Base-by-base conservation (phyloP, 2,329 filamentous ascomycete species). In the Aspergillus fumigatiaffinis region DNA sequence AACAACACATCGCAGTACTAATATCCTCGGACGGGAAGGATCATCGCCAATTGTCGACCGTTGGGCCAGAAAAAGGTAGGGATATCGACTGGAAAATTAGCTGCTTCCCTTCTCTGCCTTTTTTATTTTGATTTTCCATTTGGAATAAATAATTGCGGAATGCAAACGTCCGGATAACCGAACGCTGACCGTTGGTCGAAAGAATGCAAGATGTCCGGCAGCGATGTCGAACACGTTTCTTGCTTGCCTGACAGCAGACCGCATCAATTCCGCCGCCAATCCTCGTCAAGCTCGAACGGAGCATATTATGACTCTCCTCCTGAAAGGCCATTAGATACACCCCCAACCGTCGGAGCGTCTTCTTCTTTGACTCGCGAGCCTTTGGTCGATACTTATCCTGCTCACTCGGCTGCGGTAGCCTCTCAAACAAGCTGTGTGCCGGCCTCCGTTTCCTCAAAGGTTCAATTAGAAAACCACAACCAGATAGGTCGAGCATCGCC, bases 191-290 rank as follows among this genome's bases (percentile, higher is more conserved):
- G 58, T 63, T 58, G 63, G 66, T 63, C 64, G 64, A 62, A 66
- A 70, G 68, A 61, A 71, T 71, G 70, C 74, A 76, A 73, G 64
- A 77, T 77, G 76, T 71, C 76, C 69, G 72, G 72, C 68, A 70
- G 68, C 66, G 67, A 74, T 71, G 67, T 72, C 67, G 70, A 77
- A 62, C 73, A 74, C 64, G 67, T 70, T 65, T 72, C 70, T 68
- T 68, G 71, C 64, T 61, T 66, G 60, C 64, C 70, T 63, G 66
- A 73, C 60, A 57, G 58, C 65, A 60, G 61, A 55, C 66, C 62
- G 64, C 66, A 56, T 62, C 62, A 63, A 65, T 62, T 67, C 65
- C 66, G 65, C 63, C 67, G 68, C 63, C 68, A 67, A 69, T 69
- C 68, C 56, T 68, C 68, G 54, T 64, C 58, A 52, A 61, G 57